A percentile compares a stretch with the other conserved stretches of the same genome.
Conservation (phyloP, 345 rosid genomes). For the Raphanus sativus region DNA sequence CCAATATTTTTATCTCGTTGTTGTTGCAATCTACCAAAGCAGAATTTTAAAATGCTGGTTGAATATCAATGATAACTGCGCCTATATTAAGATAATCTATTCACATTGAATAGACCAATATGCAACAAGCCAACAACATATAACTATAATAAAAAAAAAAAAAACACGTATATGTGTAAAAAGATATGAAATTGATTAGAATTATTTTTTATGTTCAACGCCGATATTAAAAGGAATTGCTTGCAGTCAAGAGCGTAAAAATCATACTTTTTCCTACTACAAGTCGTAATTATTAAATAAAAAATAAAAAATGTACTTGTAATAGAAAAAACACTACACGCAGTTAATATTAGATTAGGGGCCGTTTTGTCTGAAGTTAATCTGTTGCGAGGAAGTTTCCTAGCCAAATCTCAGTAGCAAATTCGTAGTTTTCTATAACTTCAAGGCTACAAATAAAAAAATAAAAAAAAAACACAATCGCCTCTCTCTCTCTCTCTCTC, state of each 20-base stretch:
- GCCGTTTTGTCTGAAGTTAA: neutral
- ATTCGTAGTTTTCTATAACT: neutral
- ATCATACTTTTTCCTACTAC: neutral
- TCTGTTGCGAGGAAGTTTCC: slow-evolving; percentile 9
- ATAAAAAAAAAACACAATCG: neutral
- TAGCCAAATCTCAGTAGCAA: neutral
- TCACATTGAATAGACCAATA: neutral
- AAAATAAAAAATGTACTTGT: neutral
- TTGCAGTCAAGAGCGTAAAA: neutral
- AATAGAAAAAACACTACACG: neutral
- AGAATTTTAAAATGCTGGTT: neutral
- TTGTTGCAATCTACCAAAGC: neutral
- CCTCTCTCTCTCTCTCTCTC: neutral
- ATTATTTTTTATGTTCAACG: too few relatives aligned
- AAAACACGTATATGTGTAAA: too few relatives aligned
- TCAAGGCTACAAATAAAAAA: neutral
- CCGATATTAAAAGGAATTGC: neutral
- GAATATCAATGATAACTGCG: slow-evolving; percentile 10
- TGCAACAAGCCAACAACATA: neutral
- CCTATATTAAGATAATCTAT: neutral
- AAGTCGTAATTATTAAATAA: neutral
- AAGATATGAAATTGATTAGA: too few relatives aligned
- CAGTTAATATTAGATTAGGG: neutral
- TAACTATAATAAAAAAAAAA: too few relatives aligned
- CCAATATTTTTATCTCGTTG: neutral